Percentiles rank a stretch among this genome's conserved stretches.
Evolutionary conservation across 2,329 filamentous ascomycete genomes (phyloP).

Genomic region (Ascocoryne sarcoides): DNA sequence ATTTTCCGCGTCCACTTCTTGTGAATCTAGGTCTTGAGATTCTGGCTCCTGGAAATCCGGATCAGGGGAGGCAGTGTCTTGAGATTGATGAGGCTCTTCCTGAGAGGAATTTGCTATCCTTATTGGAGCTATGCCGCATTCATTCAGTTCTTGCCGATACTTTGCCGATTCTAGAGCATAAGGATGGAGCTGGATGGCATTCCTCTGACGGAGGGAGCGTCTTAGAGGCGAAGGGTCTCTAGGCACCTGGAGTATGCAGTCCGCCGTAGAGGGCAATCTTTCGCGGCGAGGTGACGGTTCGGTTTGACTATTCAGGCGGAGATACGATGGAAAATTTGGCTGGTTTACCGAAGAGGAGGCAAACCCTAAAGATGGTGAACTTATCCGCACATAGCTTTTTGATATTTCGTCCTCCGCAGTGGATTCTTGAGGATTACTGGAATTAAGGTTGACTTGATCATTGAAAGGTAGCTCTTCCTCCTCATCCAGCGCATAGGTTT

Average conservation of each 20-base stretch:
- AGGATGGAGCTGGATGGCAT: constrained; percentile 27
- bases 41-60: constrained; percentile 20
- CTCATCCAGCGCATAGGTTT: constrained; percentile 9
- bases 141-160: constrained; percentile 24
- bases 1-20: constrained; percentile 9
- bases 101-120: constrained; percentile 20
- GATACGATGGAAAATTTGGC: constrained; percentile 7
- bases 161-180: constrained; percentile 27
- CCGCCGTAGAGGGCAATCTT: background rate
- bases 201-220: constrained; percentile 24
- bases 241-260: no score
- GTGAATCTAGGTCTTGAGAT: constrained; percentile 19
- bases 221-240: constrained; percentile 4
- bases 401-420: constrained; percentile 32
- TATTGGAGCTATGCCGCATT: constrained; percentile 24
- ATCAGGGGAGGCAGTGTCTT: constrained; percentile 7
- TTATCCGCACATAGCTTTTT: constrained; percentile 31
- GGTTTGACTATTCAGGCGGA: no score
- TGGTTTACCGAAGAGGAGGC: constrained; percentile 17
- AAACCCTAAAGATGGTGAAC: constrained; percentile 27
- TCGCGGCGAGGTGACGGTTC: no score
- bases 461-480: constrained; percentile 3
- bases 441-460: background rate
- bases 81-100: constrained; percentile 9
- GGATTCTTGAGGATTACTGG: background rate